These are phyloP conservation scores for Crotalaria pallida DNA, from an alignment of 306 rosid species.

Conservation along the genomic window DNA sequence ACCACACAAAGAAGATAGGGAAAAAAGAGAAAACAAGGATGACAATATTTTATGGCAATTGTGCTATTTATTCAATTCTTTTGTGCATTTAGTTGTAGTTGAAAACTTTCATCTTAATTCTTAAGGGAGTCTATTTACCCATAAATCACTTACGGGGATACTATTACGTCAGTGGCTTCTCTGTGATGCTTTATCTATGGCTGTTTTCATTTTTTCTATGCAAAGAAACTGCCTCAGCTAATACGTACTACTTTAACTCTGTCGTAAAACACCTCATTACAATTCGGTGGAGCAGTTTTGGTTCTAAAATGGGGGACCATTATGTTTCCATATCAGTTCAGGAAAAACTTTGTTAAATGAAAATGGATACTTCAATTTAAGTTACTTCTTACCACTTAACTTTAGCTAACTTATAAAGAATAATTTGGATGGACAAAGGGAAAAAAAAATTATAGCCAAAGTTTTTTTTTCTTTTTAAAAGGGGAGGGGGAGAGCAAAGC, in stretches of 20 bases:
- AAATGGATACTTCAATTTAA: slow-evolving; percentile 4
- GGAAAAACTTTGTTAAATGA: slow-evolving; percentile 8
- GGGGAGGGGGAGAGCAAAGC: too few species aligned
- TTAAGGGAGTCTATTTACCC: background rate
- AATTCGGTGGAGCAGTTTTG: background rate
- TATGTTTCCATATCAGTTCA: background rate
- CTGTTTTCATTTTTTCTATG: background rate
- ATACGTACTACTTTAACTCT: too few species aligned
- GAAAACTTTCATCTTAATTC: background rate
- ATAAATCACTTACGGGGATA: background rate
- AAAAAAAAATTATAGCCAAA: too few species aligned
- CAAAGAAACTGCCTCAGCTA: too few species aligned
- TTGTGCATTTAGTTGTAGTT: background rate
- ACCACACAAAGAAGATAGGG: background rate
- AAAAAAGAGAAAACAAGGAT: background rate
- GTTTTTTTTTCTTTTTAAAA: too few species aligned
- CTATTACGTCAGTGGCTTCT: background rate
- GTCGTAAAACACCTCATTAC: background rate
- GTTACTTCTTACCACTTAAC: slow-evolving; percentile 3
- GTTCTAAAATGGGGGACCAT: background rate
- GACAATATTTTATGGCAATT: background rate
- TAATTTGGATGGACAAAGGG: background rate
- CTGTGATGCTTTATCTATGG: background rate
- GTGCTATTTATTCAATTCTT: background rate
- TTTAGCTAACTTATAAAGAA: background rate